Base-by-base conservation (phyloP, 1,284 basidiomycete species). In the Trichosporon asahii region DNA sequence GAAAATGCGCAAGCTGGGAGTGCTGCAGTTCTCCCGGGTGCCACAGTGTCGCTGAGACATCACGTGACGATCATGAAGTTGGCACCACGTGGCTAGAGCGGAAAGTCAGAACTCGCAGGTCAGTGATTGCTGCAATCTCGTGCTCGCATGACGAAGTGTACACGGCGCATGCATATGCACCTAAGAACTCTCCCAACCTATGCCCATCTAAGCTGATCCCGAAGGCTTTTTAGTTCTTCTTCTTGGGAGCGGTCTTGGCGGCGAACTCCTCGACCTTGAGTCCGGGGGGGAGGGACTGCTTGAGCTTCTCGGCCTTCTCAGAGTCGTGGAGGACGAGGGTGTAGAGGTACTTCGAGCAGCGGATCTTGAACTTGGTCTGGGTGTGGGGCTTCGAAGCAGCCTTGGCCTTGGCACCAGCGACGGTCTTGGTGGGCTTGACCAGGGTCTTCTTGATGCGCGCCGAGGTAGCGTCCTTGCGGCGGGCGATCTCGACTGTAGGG, bases 301-400 rank as follows among this genome's bases (percentile, higher is more conserved):
- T 90, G 80, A 99, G 90, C 89, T 98, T 99, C 84, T 97, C 94
- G 64, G 97, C 97, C 89, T 98, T 98, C 86, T 98, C 95, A 80
- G 92, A 89, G 86, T 99, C 97, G 83, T 95, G 91, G 82, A 99
- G 86, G 75, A 91, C 90, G 77, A 99, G 90, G 35, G 97, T 99
- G 91, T 99, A 99, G 76, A 99, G 91, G 87, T 96, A 98, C 82
- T 92, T 89, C 74, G 93, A 92, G 88, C 95, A 98, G 85, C 96
- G 90, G 83, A 99, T 90, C 89, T 99, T 99, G 90, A 99, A 98
- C 88, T 99, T 98, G 85, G 93, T 96, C 85, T 91, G 88, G 75
- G 88, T 88, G 87, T 93, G 82, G 88, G 90, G 72, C 88, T 89
- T 72, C 88, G 84, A 70, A 86, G 86, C 84, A 66, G 78, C 79